Evolutionary conservation across 2,329 filamentous ascomycete genomes (phyloP).

Genomic region (Thielaviopsis ethacetica): DNA sequence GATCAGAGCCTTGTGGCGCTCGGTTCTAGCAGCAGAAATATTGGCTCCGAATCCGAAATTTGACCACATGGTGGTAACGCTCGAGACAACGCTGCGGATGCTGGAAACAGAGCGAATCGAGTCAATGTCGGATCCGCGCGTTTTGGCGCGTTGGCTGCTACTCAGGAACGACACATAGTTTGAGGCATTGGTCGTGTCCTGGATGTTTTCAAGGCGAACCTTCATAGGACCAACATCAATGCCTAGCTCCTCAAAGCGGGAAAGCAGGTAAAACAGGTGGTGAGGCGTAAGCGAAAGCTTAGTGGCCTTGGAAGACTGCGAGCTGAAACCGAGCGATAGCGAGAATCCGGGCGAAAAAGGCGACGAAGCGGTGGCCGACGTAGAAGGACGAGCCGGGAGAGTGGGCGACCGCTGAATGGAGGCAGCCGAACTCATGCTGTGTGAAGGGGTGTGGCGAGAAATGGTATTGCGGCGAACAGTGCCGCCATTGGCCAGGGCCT

Average conservation of each 20-base stretch:
- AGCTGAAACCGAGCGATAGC: constrained; percentile 71
- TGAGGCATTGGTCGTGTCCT: constrained; percentile 68
- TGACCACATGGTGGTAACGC: constrained; percentile 86
- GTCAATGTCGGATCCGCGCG: constrained; percentile 64
- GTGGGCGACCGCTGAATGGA: constrained; percentile 36
- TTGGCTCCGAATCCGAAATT: constrained; percentile 69
- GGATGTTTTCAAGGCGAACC: constrained; percentile 83
- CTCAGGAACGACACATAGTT: constrained; percentile 95
- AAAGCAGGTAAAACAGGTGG: constrained; percentile 91
- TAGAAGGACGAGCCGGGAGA: constrained; percentile 44
- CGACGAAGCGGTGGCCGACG: constrained; percentile 51
- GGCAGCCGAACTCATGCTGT: constrained; percentile 43
- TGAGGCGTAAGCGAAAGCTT: constrained; percentile 89
- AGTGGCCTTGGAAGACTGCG: constrained; percentile 70
- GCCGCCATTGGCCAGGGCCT: constrained; percentile 86
- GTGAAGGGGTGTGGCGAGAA: constrained; percentile 51
- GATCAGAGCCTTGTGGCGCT: constrained; percentile 74
- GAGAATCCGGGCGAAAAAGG: constrained; percentile 75
- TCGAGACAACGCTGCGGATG: constrained; percentile 92
- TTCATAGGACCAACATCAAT: constrained; percentile 94
- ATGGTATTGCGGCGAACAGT: constrained; percentile 63
- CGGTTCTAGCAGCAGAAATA: constrained; percentile 65
- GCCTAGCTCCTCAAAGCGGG: constrained; percentile 81
- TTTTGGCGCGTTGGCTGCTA: constrained; percentile 64
- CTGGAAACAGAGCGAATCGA: constrained; percentile 94